A percentile compares a stretch with the other conserved stretches of the same genome.
Conservation (phyloP, 306 rosid species). For the Begonia fuchsioides region DNA sequence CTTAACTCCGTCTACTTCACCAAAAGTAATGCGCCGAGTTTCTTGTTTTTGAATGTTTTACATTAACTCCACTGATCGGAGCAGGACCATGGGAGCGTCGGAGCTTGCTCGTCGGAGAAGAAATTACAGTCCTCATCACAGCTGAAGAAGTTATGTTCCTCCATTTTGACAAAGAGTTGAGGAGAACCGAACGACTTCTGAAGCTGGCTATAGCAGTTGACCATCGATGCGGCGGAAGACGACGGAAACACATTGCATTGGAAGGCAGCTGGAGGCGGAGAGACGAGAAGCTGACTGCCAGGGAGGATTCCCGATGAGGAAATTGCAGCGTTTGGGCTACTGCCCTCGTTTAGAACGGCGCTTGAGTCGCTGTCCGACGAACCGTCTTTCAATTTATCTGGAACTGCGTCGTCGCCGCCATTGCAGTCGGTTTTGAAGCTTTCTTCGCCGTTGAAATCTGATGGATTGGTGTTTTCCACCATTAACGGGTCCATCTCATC, state of each 20-base stretch:
- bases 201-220: conserved; percentile 38
- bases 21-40: background rate
- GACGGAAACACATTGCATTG: conserved; percentile 22
- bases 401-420: conserved; percentile 10
- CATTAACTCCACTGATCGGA: background rate
- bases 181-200: conserved; percentile 35
- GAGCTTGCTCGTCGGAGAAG: conserved; percentile 88
- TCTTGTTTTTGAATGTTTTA: conserved; percentile 8
- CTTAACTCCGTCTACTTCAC: background rate
- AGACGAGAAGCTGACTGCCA: conserved; percentile 21
- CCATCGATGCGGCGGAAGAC: conserved; percentile 6
- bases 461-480: conserved; percentile 7
- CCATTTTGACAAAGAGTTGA: conserved; percentile 57
- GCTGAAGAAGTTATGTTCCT: conserved; percentile 83
- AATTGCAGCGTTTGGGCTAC: conserved; percentile 37
- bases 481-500: conserved; percentile 22
- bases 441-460: conserved; percentile 25
- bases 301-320: conserved; percentile 38
- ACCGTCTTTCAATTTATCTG: conserved; percentile 50
- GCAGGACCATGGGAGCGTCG: conserved; percentile 61
- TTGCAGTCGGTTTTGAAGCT: conserved; percentile 17
- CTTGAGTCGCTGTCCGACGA: conserved; percentile 86
- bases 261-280: conserved; percentile 22
- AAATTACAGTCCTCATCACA: conserved; percentile 71
- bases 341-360: conserved; percentile 70